Evolutionary conservation across 257 asterid species (phyloP).

Genomic region (Eustoma russellianum): DNA sequence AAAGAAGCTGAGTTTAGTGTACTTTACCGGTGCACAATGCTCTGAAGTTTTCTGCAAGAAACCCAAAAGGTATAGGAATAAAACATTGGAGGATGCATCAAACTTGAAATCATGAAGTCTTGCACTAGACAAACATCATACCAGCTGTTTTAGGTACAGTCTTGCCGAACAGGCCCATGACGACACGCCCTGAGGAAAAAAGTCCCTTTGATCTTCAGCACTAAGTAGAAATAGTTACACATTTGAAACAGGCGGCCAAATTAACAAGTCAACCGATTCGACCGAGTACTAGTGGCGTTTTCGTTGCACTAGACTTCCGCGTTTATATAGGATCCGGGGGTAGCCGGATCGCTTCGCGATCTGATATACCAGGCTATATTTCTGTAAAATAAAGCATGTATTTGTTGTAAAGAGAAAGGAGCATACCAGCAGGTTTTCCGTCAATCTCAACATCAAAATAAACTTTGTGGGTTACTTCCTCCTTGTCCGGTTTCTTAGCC

Average conservation of each 20-base stretch:
- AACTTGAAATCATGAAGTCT: background rate
- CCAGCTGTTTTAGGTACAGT: slow-evolving; percentile 96
- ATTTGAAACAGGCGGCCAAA: background rate
- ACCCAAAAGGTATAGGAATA: slow-evolving; percentile 12
- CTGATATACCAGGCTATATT: no score
- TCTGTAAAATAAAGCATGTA: no score
- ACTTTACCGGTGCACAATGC: slow-evolving; percentile 81
- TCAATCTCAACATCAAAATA: slow-evolving; percentile 79
- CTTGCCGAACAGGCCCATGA: slow-evolving; percentile 90
- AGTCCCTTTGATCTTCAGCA: background rate
- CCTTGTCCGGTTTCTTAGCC: slow-evolving; percentile 71
- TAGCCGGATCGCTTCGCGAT: no score
- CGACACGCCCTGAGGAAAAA: slow-evolving; percentile 60
- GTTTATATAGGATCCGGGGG: no score
- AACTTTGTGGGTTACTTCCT: slow-evolving; percentile 69
- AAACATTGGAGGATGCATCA: background rate
- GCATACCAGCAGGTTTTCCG: slow-evolving; percentile 75
- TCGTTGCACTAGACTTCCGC: no score
- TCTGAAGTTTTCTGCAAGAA: slow-evolving; percentile 80
- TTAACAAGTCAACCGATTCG: no score
- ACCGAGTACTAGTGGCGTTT: no score
- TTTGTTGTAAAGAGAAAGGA: slow-evolving; percentile 2
- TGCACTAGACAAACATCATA: slow-evolving; percentile 19
- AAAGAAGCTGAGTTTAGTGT: background rate
- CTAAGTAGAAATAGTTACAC: background rate